Base-by-base conservation (phyloP, 2,329 filamentous ascomycete genomes). In the Stachybotrys elegans region DNA sequence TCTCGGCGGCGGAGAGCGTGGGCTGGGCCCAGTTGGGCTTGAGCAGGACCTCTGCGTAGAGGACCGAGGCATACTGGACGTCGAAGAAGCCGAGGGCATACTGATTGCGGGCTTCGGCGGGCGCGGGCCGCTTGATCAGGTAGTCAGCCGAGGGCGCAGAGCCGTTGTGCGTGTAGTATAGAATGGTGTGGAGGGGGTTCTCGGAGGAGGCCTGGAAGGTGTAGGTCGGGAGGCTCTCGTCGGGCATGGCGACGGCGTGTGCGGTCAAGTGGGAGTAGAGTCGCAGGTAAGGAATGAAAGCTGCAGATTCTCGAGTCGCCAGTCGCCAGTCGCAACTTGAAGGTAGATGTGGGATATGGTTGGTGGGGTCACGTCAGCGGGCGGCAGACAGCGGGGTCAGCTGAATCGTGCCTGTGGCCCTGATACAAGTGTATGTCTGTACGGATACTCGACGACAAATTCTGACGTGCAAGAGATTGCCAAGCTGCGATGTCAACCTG, bases 31-130 rank as follows among this genome's bases (percentile, higher is more conserved):
- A 95, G 63, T 89, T 84, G 6, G 92, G 92, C 55, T 82, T 78
- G 44, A 95, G 80, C 16, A 92, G 71, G 19, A 95, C 86, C 62
- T 97, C 92, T 50, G 82, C 93, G 57, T 86, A 97, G 45, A 97
- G 73, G 45, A 97, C 80, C 22, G 89, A 87, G 1, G 85, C 78
- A 52, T 85, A 84, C 66, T 83, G 83, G 20, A 88, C 83, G 61
- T 97, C 92, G 64, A 87, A 86, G 3, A 97, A 75, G 31, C 88
- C 92, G 47, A 86, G 79, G 32, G 87, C 91, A 65, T 96, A 98
- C 63, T 86, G 86, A 67, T 92, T 93, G 59, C 78, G 83, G 21
- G 88, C 83, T 11, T 75, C 72, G 34, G 83, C 78, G 7, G 80
- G 69, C n/a, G 79, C 64, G 2, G 90, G 87, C 51, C 86, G 83